Evolutionary conservation across 108 stramenopile species (phyloP), one percentile per base, ranked within the genome.

Genomic region (Asterionellopsis glacialis): DNA sequence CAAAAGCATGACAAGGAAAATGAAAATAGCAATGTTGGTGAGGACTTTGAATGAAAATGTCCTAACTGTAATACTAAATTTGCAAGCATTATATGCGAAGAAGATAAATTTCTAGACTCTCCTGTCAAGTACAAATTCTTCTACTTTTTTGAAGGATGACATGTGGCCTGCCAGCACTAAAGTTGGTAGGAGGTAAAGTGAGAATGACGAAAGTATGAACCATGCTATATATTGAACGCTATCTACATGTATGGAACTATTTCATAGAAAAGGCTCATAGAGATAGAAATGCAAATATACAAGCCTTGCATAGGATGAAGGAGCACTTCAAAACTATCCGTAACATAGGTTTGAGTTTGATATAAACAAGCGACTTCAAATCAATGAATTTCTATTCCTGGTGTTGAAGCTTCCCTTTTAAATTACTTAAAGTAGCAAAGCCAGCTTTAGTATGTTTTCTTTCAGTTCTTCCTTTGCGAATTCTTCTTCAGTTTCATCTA

Each of bases 111-210:
- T n/a, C n/a, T n/a, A n/a, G n/a, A n/a, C n/a, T n/a, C n/a, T n/a
- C n/a, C n/a, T n/a, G n/a, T n/a, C n/a, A n/a, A n/a, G n/a, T n/a
- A n/a, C n/a, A n/a, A n/a, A n/a, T 33, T 33, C 7, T 7, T 33
- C 33, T 33, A 7, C 33, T 33, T 33, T 33, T 33, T 33, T 7
- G 7, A 33, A 33, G 33, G 5, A 33, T 73, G 25, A 85, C 82
- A 22, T 65, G 69, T 49, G 81, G 85, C 21, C 64, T 51, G 11
- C 82, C 85, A 13, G 81, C 79, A 0, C 48, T 82, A 54, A 86
- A 86, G 47, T 16, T 82, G 21, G 73, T 76, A 0, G 85, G 85
- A 26, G 85, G 85, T 0, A 87, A 87, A 47, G 73, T 80, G n/a
- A 61, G 77, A 54, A 87, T 87, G 82, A 81, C 77, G 14, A 87